Conservation (phyloP, 495 filamentous ascomycete genomes). For the Sordaria brevicollis region DNA sequence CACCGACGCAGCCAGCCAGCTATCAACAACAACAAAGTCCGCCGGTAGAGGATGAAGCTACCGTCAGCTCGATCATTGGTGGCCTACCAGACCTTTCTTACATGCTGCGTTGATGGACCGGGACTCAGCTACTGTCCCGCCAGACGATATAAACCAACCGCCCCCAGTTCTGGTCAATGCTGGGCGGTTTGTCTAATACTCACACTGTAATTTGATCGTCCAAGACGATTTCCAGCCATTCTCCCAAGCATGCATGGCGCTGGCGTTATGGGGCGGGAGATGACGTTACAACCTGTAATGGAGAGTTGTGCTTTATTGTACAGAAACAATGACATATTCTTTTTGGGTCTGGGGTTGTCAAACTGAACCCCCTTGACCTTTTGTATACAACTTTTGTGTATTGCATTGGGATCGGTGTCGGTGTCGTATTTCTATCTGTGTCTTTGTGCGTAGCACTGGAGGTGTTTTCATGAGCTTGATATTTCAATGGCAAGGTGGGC, state of each 20-base stretch:
- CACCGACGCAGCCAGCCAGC: neutral
- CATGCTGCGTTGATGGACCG: constrained; percentile 31
- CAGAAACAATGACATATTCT: neutral
- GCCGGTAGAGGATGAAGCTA: constrained; percentile 17
- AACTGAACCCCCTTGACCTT: neutral
- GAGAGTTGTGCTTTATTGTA: neutral
- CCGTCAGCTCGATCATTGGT: constrained; percentile 27
- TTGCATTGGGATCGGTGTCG: neutral
- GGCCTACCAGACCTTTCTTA: constrained; percentile 43
- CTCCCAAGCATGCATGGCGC: neutral
- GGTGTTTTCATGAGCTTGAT: neutral
- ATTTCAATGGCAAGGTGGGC: no score
- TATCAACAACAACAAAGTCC: neutral
- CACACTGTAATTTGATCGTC: neutral
- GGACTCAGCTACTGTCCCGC: neutral
- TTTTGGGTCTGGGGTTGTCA: neutral
- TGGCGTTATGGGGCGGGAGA: neutral
- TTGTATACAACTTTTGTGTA: neutral
- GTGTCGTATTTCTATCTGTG: neutral
- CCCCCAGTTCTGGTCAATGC: neutral
- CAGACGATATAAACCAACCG: neutral
- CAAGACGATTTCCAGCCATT: neutral
- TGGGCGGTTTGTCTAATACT: neutral
- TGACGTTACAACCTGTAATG: neutral
- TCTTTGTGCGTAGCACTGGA: neutral